Percentiles rank a stretch among this genome's conserved stretches.
Conservation (phyloP, 169 alveolate genomes). For the Babesia gibsoni region DNA sequence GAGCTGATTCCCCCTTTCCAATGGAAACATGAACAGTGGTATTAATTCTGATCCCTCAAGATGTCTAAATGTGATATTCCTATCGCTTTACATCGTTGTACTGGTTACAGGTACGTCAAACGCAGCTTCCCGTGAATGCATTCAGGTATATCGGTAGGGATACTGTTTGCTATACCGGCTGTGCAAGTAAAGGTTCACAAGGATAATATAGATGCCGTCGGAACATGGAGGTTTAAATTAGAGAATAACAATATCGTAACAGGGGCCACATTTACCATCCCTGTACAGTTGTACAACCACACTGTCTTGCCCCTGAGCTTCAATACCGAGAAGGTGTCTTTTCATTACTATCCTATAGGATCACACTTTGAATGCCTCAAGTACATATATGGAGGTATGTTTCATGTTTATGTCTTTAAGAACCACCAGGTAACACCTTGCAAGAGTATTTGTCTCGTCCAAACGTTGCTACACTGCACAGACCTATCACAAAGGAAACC, state of each 20-base stretch:
- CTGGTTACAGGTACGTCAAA: background rate
- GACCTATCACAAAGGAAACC: background rate
- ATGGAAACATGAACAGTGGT: conserved; percentile 4
- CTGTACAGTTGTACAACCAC: conserved; percentile 46
- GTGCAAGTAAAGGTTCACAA: conserved; percentile 16
- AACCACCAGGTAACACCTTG: background rate
- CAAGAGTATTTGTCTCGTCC: background rate
- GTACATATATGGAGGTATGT: background rate
- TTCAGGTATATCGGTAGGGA: conserved; percentile 32
- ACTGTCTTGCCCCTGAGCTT: conserved; percentile 61
- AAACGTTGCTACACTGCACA: background rate
- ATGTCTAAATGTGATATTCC: background rate
- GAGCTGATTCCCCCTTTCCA: too few species aligned
- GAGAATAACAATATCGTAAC: conserved; percentile 43
- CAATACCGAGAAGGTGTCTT: conserved; percentile 43
- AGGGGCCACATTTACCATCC: conserved; percentile 63
- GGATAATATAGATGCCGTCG: background rate
- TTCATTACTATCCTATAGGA: conserved; percentile 71
- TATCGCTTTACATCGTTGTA: conserved; percentile 9
- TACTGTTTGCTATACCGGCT: conserved; percentile 18
- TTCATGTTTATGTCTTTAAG: background rate
- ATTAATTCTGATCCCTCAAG: background rate
- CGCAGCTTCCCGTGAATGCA: background rate
- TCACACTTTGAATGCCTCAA: conserved; percentile 15
- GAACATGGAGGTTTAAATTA: conserved; percentile 52